Percentiles rank a stretch among this genome's conserved stretches.
Conservation (phyloP, 2,329 filamentous ascomycete genomes). For the Curvularia verruculosa region DNA sequence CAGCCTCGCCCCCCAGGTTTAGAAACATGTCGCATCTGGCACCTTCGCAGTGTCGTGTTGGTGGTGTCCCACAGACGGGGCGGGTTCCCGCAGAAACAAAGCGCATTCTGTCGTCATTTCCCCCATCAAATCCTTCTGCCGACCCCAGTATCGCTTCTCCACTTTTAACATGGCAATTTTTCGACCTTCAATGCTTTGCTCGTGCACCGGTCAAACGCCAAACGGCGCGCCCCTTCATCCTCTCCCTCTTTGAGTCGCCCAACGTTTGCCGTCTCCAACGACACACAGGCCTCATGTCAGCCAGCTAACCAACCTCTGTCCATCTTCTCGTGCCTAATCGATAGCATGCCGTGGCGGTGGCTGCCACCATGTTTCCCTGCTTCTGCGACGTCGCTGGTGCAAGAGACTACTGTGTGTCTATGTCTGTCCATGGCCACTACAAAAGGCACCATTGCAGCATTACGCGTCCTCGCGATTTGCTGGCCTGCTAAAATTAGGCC, state of each 20-base stretch:
- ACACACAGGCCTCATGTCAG: conserved; percentile 6
- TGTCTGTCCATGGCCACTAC: too few relatives aligned
- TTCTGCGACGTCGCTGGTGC: not conserved
- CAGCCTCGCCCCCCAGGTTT: conserved; percentile 9
- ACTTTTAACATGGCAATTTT: conserved; percentile 3
- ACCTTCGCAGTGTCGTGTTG: conserved; percentile 7
- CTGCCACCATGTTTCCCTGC: not conserved
- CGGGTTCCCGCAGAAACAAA: conserved; percentile 26
- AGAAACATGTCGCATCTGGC: conserved; percentile 6
- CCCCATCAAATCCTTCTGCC: conserved; percentile 1
- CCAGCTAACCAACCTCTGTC: not conserved
- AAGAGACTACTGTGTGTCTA: not conserved
- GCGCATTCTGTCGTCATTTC: conserved; percentile 19
- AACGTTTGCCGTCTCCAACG: conserved; percentile 3
- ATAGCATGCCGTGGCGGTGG: conserved; percentile 14
- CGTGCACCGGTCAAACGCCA: conserved; percentile 10
- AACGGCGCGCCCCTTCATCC: conserved; percentile 6
- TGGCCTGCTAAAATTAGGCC: conserved; percentile 21
- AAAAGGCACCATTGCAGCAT: conserved; percentile 4
- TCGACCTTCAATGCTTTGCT: not conserved
- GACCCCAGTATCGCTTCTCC: conserved; percentile 8
- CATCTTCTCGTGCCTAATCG: conserved; percentile 16
- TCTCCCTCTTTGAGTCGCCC: not conserved
- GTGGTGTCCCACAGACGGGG: conserved; percentile 16
- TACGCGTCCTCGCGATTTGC: conserved; percentile 24